A percentile compares a stretch with the other conserved stretches of the same genome.
phyloP scores from a whole-genome alignment of 2,329 filamentous ascomycete species.

The Clonostachys rhizophaga region DNA sequence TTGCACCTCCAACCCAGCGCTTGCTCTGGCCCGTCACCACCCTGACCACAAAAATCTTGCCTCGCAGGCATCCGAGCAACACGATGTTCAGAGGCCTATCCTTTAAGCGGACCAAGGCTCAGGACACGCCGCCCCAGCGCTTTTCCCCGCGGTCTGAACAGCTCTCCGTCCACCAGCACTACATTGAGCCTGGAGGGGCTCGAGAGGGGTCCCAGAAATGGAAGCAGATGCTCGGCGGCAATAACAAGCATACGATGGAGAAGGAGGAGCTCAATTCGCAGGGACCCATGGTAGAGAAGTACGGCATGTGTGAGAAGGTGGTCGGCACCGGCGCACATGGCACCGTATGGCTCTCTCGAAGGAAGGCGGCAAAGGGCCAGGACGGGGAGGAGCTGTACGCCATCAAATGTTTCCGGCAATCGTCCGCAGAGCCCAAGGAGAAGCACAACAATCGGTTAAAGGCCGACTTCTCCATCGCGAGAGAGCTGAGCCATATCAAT shows the following conservation, averaged over 20 bases:
- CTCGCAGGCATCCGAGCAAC: too few relatives aligned
- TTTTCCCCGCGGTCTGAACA: slow-evolving; percentile 44
- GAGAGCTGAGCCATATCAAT: slow-evolving; percentile 91
- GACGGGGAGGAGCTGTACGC: slow-evolving; percentile 88
- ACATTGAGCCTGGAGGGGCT: slow-evolving; percentile 81
- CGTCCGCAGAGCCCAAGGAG: slow-evolving; percentile 88
- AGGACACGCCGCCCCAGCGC: slow-evolving; percentile 27
- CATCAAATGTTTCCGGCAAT: slow-evolving; percentile 94
- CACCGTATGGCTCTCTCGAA: slow-evolving; percentile 96
- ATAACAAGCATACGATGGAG: slow-evolving; percentile 67
- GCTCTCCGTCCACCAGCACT: slow-evolving; percentile 76
- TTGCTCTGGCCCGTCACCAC: too few relatives aligned
- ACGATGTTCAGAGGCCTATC: too few relatives aligned
- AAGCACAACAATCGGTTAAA: slow-evolving; percentile 97
- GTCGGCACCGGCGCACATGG: slow-evolving; percentile 95
- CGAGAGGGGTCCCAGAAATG: slow-evolving; percentile 94
- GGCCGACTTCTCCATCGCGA: slow-evolving; percentile 97
- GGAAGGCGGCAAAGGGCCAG: slow-evolving; percentile 78
- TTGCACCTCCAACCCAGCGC: too few relatives aligned
- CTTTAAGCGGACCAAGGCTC: slow-evolving; percentile 17
- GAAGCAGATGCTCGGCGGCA: slow-evolving; percentile 81
- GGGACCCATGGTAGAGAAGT: slow-evolving; percentile 82
- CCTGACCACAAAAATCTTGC: too few relatives aligned
- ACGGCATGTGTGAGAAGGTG: slow-evolving; percentile 96
- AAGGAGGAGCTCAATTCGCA: slow-evolving; percentile 70